Conservation (phyloP, 1,139 yeast species). For the Pichia sp. region DNA sequence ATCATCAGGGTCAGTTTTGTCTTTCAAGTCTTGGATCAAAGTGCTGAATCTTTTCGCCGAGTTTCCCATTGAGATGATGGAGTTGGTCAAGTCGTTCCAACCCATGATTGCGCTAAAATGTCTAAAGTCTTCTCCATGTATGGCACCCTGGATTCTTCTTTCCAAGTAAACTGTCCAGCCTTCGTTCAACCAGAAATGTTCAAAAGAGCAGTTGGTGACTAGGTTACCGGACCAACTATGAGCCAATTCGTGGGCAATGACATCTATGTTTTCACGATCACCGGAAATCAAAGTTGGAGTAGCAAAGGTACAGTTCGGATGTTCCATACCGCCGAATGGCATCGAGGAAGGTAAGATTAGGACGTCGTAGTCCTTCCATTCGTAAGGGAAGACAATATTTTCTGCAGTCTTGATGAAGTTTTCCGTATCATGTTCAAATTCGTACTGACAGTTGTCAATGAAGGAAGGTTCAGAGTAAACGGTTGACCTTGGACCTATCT, state of each 20-base stretch:
- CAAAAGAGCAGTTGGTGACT: slow-evolving; percentile 88
- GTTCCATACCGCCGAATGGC: slow-evolving; percentile 97
- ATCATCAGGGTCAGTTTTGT: slow-evolving; percentile 75
- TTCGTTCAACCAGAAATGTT: slow-evolving; percentile 91
- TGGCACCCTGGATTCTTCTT: slow-evolving; percentile 71
- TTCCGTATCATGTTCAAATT: slow-evolving; percentile 76
- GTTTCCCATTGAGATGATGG: slow-evolving; percentile 59
- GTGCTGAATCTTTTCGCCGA: slow-evolving; percentile 53
- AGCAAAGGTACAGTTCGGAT: slow-evolving; percentile 85
- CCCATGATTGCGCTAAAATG: slow-evolving; percentile 85
- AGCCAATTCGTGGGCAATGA: slow-evolving; percentile 87
- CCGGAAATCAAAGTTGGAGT: slow-evolving; percentile 87
- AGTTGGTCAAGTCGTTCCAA: slow-evolving; percentile 72
- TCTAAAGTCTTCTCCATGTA: slow-evolving; percentile 73
- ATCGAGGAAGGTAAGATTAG: slow-evolving; percentile 76
- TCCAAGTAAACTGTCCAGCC: slow-evolving; percentile 95
- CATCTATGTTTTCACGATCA: slow-evolving; percentile 82
- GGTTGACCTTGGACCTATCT: slow-evolving; percentile 82
- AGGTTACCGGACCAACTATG: slow-evolving; percentile 92
- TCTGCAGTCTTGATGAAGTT: slow-evolving; percentile 79
- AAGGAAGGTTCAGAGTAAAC: slow-evolving; percentile 76
- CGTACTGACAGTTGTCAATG: slow-evolving; percentile 66
- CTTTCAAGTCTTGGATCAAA: slow-evolving; percentile 65
- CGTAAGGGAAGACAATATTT: slow-evolving; percentile 70
- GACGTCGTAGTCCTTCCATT: slow-evolving; percentile 82